Evolutionary conservation across 345 rosid genomes (phyloP).

Genomic region (Camelina neglecta): DNA sequence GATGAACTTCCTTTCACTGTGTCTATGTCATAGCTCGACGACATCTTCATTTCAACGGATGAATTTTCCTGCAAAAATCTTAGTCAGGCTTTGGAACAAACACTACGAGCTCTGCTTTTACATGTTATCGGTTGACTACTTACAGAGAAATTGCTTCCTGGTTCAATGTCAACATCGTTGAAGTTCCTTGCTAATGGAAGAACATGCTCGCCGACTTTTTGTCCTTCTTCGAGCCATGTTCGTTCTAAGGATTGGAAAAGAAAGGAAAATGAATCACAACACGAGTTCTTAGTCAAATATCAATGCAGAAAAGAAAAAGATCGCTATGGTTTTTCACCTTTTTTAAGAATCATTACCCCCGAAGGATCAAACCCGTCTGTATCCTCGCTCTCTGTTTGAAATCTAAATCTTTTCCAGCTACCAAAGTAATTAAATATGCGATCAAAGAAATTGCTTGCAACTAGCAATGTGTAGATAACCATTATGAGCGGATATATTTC

Average conservation of each 20-base stretch:
- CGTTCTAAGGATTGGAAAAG: conserved; percentile 56
- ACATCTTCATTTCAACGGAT: conserved; percentile 70
- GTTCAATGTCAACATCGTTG: conserved; percentile 70
- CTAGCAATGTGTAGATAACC: conserved; percentile 91
- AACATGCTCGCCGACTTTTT: conserved; percentile 85
- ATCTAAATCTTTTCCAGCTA: conserved; percentile 87
- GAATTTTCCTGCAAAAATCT: conserved; percentile 56
- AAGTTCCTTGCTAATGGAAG: conserved; percentile 92
- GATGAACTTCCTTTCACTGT: conserved; percentile 55
- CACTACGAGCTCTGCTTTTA: background rate
- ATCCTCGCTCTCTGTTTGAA: conserved; percentile 86
- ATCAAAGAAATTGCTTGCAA: conserved; percentile 92
- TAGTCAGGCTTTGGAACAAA: conserved; percentile 18
- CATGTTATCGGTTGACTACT: conserved; percentile 24
- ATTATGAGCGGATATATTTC: conserved; percentile 95
- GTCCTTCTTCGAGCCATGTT: conserved; percentile 89
- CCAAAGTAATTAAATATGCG: conserved; percentile 89
- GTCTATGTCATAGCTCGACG: conserved; percentile 49
- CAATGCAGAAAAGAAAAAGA: background rate
- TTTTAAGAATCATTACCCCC: conserved; percentile 84
- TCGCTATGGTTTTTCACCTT: conserved; percentile 52
- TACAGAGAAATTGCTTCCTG: conserved; percentile 57
- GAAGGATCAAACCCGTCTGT: conserved; percentile 95
- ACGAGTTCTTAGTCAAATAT: background rate
- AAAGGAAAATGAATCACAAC: background rate